Evolutionary conservation across 2,329 filamentous ascomycete genomes (phyloP), one percentile per base, ranked within the genome.

Genomic region (Aspergillus udagawae): DNA sequence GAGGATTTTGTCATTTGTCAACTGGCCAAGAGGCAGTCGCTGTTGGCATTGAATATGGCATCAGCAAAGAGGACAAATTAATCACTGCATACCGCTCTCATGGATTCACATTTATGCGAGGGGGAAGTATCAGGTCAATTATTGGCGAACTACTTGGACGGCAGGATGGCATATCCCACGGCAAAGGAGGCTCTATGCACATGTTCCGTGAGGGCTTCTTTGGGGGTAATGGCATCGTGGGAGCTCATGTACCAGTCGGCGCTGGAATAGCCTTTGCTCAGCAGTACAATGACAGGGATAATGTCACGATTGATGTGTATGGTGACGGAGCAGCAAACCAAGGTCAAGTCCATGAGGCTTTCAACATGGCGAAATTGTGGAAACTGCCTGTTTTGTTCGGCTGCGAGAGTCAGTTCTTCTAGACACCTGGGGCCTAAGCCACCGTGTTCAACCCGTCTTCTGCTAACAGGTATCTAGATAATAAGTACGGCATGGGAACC

Each of bases 401-500:
- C 66, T 97, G 93, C 77, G 93, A 97, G 83, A 97, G 92, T 96
- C 80, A 77, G 91, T 85, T 52, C 54, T 20, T 21, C 35, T 96
- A 64, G 90, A 29, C 25, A 8, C 51, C 12, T 17, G 2, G 51
- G 4, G 29, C 20, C 20, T 47, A 14, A 45, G 23, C 3, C 14
- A 23, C 42, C 41, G 21, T 48, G 20, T 38, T 29, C 25, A 4
- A 20, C 52, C 17, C 32, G 14, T 35, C n/a, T 21, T 35, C 23
- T 52, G 17, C 60, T 62, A 44, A 62, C 23, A 35, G 20, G 32
- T 3, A 7, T 27, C 23, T 48, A 96, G 92, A 99, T 86, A 99
- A 99, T 89, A 99, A 99, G 82, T 99, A 99, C 77, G 94, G 94
- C 78, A 99, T 99, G 94, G 94, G 94, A 80, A 99, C 94, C 63